phyloP scores from a whole-genome alignment of 2,329 filamentous ascomycete species.

The Didymella glomerata region DNA sequence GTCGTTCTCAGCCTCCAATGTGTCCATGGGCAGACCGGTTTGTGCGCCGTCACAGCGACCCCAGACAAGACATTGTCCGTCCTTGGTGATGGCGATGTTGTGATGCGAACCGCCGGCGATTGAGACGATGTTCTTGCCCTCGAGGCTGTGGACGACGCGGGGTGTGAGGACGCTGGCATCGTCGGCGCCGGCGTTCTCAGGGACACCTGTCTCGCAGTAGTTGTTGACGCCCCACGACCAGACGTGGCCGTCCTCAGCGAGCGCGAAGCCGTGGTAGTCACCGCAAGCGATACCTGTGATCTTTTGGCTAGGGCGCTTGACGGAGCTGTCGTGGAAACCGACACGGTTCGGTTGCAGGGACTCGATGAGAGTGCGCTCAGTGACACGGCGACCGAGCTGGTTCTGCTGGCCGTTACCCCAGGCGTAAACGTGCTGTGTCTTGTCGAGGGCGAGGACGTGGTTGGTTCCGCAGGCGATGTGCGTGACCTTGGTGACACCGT shows the following conservation, averaged over 20 bases:
- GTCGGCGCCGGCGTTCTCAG: conserved; percentile 69
- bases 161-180: conserved; percentile 74
- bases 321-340: conserved; percentile 57
- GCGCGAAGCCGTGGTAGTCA: conserved; percentile 82
- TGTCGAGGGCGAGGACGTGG: conserved; percentile 74
- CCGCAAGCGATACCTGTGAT: conserved; percentile 73
- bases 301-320: conserved; percentile 55
- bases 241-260: conserved; percentile 72
- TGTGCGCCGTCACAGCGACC: conserved; percentile 68
- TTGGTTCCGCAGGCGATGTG: conserved; percentile 73
- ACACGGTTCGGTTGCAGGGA: conserved; percentile 66
- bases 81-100: conserved; percentile 66
- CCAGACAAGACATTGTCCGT: conserved; percentile 67
- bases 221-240: conserved; percentile 89
- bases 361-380: conserved; percentile 66
- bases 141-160: conserved; percentile 70
- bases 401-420: conserved; percentile 80
- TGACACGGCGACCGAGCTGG: conserved; percentile 70
- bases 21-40: conserved; percentile 53
- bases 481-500: conserved; percentile 71
- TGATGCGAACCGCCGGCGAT: conserved; percentile 81
- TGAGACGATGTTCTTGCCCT: conserved; percentile 68
- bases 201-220: conserved; percentile 79
- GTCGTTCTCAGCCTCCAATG: conserved; percentile 51
- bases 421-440: conserved; percentile 69